Evolutionary conservation across 2,329 filamentous ascomycete species (phyloP).

Genomic region (Verticillium dahliae): DNA sequence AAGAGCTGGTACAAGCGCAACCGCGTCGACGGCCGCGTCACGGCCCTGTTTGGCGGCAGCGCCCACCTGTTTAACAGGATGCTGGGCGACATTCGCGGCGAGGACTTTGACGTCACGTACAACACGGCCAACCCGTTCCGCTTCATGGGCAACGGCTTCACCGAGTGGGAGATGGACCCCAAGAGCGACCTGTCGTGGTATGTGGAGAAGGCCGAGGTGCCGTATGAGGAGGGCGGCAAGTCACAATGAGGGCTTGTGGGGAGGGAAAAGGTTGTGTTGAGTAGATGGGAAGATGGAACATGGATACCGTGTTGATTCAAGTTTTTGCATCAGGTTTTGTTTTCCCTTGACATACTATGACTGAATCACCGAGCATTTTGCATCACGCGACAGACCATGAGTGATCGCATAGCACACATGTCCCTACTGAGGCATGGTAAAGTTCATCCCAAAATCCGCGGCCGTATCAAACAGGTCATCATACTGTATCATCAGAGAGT

Average conservation of each 20-base stretch:
- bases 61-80: slow-evolving; percentile 28
- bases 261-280: too few relatives aligned
- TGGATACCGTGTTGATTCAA: too few relatives aligned
- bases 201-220: slow-evolving; percentile 11
- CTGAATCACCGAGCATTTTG: too few relatives aligned
- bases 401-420: too few relatives aligned
- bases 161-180: slow-evolving; percentile 21
- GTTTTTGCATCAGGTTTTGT: too few relatives aligned
- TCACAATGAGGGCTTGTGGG: too few relatives aligned
- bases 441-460: not conserved
- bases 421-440: too few relatives aligned
- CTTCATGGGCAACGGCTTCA: slow-evolving; percentile 43
- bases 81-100: slow-evolving; percentile 30
- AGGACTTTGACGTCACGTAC: slow-evolving; percentile 42
- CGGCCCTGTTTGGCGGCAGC: slow-evolving; percentile 36
- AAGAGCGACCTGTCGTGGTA: slow-evolving; percentile 22
- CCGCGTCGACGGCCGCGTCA: slow-evolving; percentile 32
- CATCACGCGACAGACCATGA: too few relatives aligned
- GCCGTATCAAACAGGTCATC: slow-evolving; percentile 14
- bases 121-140: slow-evolving; percentile 29
- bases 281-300: too few relatives aligned
- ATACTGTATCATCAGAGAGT: slow-evolving; percentile 16
- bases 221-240: not conserved
- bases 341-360: too few relatives aligned
- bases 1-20: slow-evolving; percentile 42